These are phyloP conservation scores for Angophora floribunda DNA, from an alignment of 345 rosid genomes.

Conservation along the genomic window DNA sequence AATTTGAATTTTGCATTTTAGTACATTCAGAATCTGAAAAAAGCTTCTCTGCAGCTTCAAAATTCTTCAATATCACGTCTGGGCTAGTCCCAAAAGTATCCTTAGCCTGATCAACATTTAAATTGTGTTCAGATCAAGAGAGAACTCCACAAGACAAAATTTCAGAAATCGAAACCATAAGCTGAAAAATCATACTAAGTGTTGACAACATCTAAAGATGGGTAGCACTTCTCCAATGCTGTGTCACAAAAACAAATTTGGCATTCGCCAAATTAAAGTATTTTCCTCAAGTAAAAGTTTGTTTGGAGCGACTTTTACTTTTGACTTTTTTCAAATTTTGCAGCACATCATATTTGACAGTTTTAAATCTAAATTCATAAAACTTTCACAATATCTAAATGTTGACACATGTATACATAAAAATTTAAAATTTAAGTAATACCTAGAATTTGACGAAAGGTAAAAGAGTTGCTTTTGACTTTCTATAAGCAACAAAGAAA, in stretches of 20 bases:
- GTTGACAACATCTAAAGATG: not conserved
- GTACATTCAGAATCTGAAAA: conserved; percentile 54
- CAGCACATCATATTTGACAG: not conserved
- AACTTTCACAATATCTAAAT: not conserved
- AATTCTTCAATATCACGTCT: conserved; percentile 22
- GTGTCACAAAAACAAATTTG: not conserved
- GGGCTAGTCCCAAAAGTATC: conserved; percentile 10
- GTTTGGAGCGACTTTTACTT: not conserved
- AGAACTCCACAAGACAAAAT: not conserved
- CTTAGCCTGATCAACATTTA: conserved; percentile 20
- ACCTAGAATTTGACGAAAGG: not conserved
- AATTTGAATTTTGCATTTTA: conserved; percentile 32
- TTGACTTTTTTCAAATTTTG: not conserved
- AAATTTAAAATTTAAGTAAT: not conserved
- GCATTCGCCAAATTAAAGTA: not conserved
- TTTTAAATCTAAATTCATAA: not conserved
- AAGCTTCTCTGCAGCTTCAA: conserved; percentile 29
- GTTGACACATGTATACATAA: not conserved
- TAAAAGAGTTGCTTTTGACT: not conserved
- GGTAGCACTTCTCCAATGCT: not conserved
- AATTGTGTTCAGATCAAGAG: not conserved
- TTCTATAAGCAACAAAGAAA: not conserved
- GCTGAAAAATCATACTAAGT: not conserved
- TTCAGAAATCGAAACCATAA: not conserved
- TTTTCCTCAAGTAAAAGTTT: not conserved